These are phyloP conservation scores for Sporothrix schenckii DNA, from an alignment of 2,329 filamentous ascomycete genomes.

Conservation along the genomic window DNA sequence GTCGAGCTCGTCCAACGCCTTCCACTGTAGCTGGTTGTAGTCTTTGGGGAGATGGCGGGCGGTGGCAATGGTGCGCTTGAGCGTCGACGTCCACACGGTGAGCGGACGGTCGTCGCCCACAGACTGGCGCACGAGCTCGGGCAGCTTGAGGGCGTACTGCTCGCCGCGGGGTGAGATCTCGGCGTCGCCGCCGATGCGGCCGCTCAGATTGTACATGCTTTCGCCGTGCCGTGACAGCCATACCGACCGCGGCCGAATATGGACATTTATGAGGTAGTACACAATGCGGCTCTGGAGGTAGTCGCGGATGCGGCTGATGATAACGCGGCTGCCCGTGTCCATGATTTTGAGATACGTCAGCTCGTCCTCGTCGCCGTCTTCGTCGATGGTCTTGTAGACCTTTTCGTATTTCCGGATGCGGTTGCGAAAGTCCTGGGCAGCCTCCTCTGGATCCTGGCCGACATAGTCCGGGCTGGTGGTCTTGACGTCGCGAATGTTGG, in stretches of 20 bases:
- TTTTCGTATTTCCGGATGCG: slow-evolving; percentile 97
- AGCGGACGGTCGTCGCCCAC: slow-evolving; percentile 69
- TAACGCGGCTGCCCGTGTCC: slow-evolving; percentile 91
- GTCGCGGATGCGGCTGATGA: slow-evolving; percentile 97
- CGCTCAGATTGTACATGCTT: slow-evolving; percentile 86
- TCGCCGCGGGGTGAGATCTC: slow-evolving; percentile 83
- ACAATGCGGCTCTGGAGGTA: slow-evolving; percentile 95
- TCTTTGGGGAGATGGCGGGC: slow-evolving; percentile 76
- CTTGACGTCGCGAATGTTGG: slow-evolving; percentile 97
- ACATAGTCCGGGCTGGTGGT: slow-evolving; percentile 93
- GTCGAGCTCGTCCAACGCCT: slow-evolving; percentile 95
- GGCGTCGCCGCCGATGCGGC: slow-evolving; percentile 91
- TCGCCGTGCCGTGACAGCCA: slow-evolving; percentile 98
- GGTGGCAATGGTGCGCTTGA: slow-evolving; percentile 86
- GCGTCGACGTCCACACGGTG: slow-evolving; percentile 65
- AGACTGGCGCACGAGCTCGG: slow-evolving; percentile 80
- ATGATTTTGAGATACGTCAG: slow-evolving; percentile 97
- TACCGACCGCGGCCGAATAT: slow-evolving; percentile 94
- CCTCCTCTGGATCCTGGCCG: slow-evolving; percentile 89
- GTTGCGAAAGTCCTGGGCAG: slow-evolving; percentile 88
- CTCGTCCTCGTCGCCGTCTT: slow-evolving; percentile 74
- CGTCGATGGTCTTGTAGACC: slow-evolving; percentile 90
- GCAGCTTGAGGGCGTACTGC: slow-evolving; percentile 81
- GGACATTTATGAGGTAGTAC: slow-evolving; percentile 97
- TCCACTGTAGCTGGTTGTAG: slow-evolving; percentile 97